Evolutionary conservation across 495 filamentous ascomycete species (phyloP).

Genomic region (Podospora conica): DNA sequence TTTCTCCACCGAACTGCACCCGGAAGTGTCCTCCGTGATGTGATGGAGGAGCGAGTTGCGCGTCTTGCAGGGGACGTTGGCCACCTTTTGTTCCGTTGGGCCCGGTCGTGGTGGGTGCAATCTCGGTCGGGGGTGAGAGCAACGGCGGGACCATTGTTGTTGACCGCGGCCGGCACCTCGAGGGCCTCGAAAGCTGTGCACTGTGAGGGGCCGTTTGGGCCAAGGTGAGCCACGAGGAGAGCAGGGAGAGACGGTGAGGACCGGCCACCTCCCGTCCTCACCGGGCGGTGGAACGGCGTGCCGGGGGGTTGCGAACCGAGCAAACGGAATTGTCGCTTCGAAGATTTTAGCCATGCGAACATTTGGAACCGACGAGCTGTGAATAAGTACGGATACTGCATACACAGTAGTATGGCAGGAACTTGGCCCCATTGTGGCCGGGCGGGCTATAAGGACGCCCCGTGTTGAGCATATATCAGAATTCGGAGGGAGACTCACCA

Average conservation of each 20-base stretch:
- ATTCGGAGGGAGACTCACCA: background rate
- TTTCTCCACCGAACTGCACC: conserved; percentile 22
- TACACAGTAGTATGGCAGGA: background rate
- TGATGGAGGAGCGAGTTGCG: conserved; percentile 20
- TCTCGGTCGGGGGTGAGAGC: conserved; percentile 18
- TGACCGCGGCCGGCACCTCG: conserved; percentile 2
- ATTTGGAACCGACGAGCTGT: background rate
- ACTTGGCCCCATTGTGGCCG: background rate
- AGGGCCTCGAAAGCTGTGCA: conserved; percentile 9
- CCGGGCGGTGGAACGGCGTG: background rate
- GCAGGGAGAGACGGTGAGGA: conserved; percentile 1
- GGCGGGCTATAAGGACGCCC: background rate
- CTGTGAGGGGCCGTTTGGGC: conserved; percentile 13
- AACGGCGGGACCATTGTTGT: conserved; percentile 14
- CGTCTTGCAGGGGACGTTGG: conserved; percentile 14
- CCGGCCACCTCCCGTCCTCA: background rate
- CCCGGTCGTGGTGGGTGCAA: conserved; percentile 32
- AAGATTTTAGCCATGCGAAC: background rate
- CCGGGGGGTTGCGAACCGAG: background rate
- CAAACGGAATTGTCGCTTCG: background rate
- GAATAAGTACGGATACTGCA: too few relatives aligned
- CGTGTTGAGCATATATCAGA: background rate
- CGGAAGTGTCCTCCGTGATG: conserved; percentile 16
- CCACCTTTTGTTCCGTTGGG: conserved; percentile 19
- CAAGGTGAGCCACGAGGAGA: conserved; percentile 9